phyloP scores from a whole-genome alignment of 441 rosid genomes.

The Geranium incanum region DNA sequence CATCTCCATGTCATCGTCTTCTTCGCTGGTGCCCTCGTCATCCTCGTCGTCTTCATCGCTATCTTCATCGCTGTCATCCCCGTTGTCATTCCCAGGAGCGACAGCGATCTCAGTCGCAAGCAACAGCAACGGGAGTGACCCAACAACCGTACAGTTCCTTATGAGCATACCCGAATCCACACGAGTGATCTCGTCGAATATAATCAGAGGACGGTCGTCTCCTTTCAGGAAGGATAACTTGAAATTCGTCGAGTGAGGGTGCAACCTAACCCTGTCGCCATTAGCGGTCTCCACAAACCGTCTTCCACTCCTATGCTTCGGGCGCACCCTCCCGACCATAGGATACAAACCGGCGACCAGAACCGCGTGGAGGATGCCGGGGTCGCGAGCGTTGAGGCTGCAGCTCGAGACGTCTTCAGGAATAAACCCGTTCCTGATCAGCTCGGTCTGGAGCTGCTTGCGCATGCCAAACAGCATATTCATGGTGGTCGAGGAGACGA shows the following conservation, averaged over 20 bases:
- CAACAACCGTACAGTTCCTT: constrained; percentile 60
- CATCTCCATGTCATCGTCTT: constrained; percentile 38
- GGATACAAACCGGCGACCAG: constrained; percentile 91
- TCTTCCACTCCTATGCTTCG: constrained; percentile 39
- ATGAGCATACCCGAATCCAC: constrained; percentile 75
- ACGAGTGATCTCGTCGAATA: constrained; percentile 82
- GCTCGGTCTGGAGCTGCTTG: constrained; percentile 67
- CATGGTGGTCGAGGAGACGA: constrained; percentile 69
- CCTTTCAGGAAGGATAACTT: constrained; percentile 37
- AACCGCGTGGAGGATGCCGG: constrained; percentile 73
- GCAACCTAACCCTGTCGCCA: constrained; percentile 72
- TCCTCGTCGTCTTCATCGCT: constrained; percentile 32
- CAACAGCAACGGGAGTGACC: constrained; percentile 62
- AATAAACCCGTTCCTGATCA: constrained; percentile 56
- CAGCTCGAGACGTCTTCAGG: constrained; percentile 51
- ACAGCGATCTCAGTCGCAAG: constrained; percentile 78
- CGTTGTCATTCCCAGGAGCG: constrained; percentile 40
- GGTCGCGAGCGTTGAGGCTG: constrained; percentile 57
- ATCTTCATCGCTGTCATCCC: constrained; percentile 20
- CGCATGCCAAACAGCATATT: constrained; percentile 80
- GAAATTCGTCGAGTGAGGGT: constrained; percentile 56
- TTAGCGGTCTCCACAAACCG: constrained; percentile 57
- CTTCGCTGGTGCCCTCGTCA: constrained; percentile 34
- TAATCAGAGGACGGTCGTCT: constrained; percentile 44
- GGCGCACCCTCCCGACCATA: constrained; percentile 62